A percentile compares a stretch with the other conserved stretches of the same genome.
Evolutionary conservation across 192 early-diverging fungal species (phyloP).

Genomic region (Chytriomyces sp.): DNA sequence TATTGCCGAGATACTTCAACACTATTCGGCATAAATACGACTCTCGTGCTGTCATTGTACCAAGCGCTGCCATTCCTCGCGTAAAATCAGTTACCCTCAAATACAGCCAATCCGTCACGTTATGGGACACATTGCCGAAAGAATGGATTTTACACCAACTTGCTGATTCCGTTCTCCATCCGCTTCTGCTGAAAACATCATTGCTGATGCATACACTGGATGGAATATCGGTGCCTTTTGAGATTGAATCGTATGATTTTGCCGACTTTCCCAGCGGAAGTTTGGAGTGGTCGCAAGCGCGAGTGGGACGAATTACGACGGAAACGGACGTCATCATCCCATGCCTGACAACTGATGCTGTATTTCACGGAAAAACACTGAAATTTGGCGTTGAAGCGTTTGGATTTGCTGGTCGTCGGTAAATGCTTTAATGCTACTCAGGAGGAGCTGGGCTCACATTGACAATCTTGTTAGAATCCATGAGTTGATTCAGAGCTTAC

Average conservation of each 20-base stretch:
- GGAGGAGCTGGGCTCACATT: neutral
- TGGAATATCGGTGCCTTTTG: neutral
- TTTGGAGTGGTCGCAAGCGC: neutral
- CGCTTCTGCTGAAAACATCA: neutral
- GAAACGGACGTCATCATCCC: neutral
- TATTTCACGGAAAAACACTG: neutral
- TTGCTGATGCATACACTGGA: neutral
- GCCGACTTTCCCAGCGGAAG: neutral
- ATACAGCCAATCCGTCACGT: neutral
- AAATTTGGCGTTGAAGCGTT: no score
- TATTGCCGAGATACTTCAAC: no score
- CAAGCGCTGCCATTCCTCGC: neutral
- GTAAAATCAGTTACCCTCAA: neutral
- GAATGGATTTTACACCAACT: slow-evolving; percentile 3
- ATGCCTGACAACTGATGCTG: neutral
- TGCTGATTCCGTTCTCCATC: neutral
- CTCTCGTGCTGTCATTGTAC: neutral
- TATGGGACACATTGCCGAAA: neutral
- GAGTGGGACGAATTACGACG: neutral
- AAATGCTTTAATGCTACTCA: neutral
- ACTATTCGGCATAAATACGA: no score
- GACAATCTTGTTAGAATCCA: neutral
- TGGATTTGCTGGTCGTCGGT: neutral
- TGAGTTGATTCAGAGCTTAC: neutral
- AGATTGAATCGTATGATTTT: neutral